Base-by-base conservation (phyloP, 352 stramenopile species). In the Peronosclerospora sorghi region DNA sequence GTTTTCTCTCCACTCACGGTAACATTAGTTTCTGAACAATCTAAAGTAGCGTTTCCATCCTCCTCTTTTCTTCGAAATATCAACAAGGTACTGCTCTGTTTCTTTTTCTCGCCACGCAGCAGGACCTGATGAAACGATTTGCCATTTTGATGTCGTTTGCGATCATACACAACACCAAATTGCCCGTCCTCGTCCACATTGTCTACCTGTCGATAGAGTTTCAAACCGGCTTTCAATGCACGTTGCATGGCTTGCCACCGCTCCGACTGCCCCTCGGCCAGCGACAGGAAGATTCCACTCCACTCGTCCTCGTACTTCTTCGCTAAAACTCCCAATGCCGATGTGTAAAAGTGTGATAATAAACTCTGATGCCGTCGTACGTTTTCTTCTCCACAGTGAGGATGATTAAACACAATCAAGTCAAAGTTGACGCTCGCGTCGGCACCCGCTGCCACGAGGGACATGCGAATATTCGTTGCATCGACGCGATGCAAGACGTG, bases 341-440 rank as follows among this genome's bases (percentile, higher is more conserved):
- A 83, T 40, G 77, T 51, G 53, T 90, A 96, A 32, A 97, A 93
- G 54, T 97, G 90, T 32, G 72, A 86, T 13, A 97, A 54, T 48
- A 97, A 84, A 42, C 75, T 77, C 40, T 72, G 73, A 68, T 97
- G 90, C 5, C 81, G 68, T 40, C 46, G 42, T 14, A 91, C 70
- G 59, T 96, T 87, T 66, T 97, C 90, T 28, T 83, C 84, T 5
- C 86, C 90, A 42, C 89, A 83, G 57, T 97, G 90, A 10, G 90
- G 90, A 59, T 97, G 90, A 56, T 97, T 90, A 60, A 97, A 97
- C n/a, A 96, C 70, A 10, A 97, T 73, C 40, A 69, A 48, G 45
- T 91, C 68, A 27, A 89, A 94, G 24, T 32, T 46, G 3, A 51
- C 28, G 14, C 30, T 29, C 20, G 48, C n/a, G 17, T 30, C 21